Conservation (phyloP, 805 yeast genomes). For the Jamesozyma rosinii region DNA sequence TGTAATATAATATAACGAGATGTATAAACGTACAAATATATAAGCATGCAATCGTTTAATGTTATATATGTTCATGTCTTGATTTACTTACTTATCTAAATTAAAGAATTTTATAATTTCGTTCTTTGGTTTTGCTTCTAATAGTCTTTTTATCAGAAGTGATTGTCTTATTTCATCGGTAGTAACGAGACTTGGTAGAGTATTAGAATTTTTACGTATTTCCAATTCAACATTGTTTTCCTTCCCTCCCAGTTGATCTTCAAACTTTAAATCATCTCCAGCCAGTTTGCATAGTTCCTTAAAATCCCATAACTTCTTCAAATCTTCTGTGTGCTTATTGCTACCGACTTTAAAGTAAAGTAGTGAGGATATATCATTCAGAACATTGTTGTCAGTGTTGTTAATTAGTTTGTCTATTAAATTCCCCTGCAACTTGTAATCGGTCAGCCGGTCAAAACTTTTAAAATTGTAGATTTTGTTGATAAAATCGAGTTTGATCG, state of each 20-base stretch:
- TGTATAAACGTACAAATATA: no score
- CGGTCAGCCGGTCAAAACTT: slow-evolving; percentile 34
- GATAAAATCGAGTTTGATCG: slow-evolving; percentile 23
- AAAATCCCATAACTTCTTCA: slow-evolving; percentile 35
- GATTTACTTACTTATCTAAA: slow-evolving; percentile 8
- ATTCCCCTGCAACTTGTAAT: slow-evolving; percentile 28
- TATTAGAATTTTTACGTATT: background rate
- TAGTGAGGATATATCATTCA: slow-evolving; percentile 19
- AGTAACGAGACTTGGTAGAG: background rate
- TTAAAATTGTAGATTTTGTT: slow-evolving; percentile 26
- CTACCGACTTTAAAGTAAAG: slow-evolving; percentile 33
- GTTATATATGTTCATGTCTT: no score
- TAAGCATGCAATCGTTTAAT: no score
- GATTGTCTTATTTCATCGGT: slow-evolving; percentile 47
- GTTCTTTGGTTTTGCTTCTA: slow-evolving; percentile 63
- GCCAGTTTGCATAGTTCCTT: slow-evolving; percentile 41
- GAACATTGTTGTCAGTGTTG: background rate
- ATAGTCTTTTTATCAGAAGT: slow-evolving; percentile 46
- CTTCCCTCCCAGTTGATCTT: background rate
- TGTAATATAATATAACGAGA: no score
- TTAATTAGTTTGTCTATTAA: slow-evolving; percentile 26
- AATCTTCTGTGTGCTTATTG: slow-evolving; percentile 12
- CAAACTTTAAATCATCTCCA: slow-evolving; percentile 13
- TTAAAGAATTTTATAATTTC: slow-evolving; percentile 51
- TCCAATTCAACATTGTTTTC: background rate